Evolutionary conservation across 2,329 filamentous ascomycete genomes (phyloP).

Genomic region (Coniochaeta sp.): DNA sequence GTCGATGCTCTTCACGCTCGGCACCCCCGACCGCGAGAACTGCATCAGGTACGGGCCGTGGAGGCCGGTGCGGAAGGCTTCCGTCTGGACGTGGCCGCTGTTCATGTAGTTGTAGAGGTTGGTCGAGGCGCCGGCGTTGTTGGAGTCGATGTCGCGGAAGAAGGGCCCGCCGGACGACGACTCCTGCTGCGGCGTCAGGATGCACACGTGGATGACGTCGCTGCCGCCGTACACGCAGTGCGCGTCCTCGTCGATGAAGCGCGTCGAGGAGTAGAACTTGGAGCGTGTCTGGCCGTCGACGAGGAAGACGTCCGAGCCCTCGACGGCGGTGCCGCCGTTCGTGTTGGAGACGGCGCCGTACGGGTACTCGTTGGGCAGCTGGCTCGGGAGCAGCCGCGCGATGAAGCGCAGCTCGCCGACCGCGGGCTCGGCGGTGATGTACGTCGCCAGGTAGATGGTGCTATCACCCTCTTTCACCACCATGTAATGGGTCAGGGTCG

Average conservation of each 20-base stretch:
- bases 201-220: conserved; percentile 48
- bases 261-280: conserved; percentile 63
- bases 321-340: conserved; percentile 40
- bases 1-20: conserved; percentile 34
- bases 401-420: conserved; percentile 59
- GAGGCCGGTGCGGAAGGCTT: conserved; percentile 53
- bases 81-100: conserved; percentile 56
- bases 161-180: conserved; percentile 60
- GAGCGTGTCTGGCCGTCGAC: conserved; percentile 56
- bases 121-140: conserved; percentile 51
- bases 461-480: conserved; percentile 54
- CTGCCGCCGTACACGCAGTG: conserved; percentile 52
- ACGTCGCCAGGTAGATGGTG: conserved; percentile 54
- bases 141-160: conserved; percentile 57
- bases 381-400: conserved; percentile 45
- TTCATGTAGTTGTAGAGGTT: conserved; percentile 65
- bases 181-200: conserved; percentile 51
- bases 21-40: conserved; percentile 52
- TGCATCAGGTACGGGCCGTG: conserved; percentile 58
- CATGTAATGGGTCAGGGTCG: conserved; percentile 57
- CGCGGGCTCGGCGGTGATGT: conserved; percentile 48
- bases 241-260: conserved; percentile 62
- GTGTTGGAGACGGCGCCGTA: conserved; percentile 50
- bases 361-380: conserved; percentile 44
- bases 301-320: conserved; percentile 52